phyloP scores from a whole-genome alignment of 352 stramenopile species.

The Phytophthora macrochlamydospora region DNA sequence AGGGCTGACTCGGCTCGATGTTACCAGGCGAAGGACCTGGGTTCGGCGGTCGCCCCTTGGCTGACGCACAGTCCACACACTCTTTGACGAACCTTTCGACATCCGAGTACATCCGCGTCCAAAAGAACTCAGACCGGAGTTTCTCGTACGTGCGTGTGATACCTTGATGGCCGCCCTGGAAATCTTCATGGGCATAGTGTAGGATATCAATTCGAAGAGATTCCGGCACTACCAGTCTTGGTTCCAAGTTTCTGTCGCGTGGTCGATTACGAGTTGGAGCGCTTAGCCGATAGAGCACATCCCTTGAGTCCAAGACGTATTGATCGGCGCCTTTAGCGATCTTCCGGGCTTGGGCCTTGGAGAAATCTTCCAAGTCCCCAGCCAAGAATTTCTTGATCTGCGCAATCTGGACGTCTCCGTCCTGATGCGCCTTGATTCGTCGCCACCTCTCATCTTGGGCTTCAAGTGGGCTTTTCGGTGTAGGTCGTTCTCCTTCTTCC shows the following conservation, averaged over 20 bases:
- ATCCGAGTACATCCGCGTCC: slow-evolving; percentile 1
- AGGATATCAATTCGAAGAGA: background rate
- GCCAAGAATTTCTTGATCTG: background rate
- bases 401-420: background rate
- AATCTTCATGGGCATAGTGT: background rate
- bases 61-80: background rate
- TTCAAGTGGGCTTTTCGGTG: too few species aligned
- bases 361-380: background rate
- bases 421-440: background rate
- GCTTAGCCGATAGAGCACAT: slow-evolving; percentile 1
- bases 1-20: slow-evolving; percentile 1
- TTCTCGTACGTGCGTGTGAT: slow-evolving; percentile 9
- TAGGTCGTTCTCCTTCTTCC: too few species aligned
- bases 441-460: background rate
- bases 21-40: slow-evolving; percentile 7
- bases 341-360: background rate
- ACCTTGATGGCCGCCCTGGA: slow-evolving; percentile 2
- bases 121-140: slow-evolving; percentile 9
- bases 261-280: background rate
- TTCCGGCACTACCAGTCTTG: background rate
- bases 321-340: background rate
- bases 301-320: slow-evolving; percentile 1
- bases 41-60: slow-evolving; percentile 2
- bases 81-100: background rate
- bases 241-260: background rate